Percentiles rank a stretch among this genome's conserved stretches.
These are phyloP conservation scores for Oryza punctata DNA, from an alignment of 176 grass and related monocot species.

Conservation along the genomic window DNA sequence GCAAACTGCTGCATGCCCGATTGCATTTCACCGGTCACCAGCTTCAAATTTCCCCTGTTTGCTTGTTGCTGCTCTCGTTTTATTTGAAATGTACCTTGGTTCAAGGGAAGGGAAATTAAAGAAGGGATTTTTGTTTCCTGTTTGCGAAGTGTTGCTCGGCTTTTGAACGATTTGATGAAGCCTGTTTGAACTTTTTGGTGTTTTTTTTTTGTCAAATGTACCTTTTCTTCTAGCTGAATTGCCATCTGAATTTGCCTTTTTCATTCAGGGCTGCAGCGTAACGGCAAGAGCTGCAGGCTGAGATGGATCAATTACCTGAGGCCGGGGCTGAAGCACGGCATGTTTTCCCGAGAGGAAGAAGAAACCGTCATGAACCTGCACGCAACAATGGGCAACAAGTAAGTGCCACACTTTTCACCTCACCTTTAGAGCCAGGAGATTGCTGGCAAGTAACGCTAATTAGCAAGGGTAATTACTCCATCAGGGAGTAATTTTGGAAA, in stretches of 20 bases:
- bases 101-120: not conserved
- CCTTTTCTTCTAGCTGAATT: conserved; percentile 30
- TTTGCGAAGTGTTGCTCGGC: not conserved
- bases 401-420: conserved; percentile 39
- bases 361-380: conserved; percentile 69
- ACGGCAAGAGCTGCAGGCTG: conserved; percentile 98
- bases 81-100: conserved; percentile 37
- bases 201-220: conserved; percentile 29
- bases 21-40: conserved; percentile 1
- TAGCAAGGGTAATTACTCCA: not conserved
- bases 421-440: conserved; percentile 15
- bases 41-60: not conserved
- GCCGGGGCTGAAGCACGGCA: conserved; percentile 87
- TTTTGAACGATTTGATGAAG: not conserved
- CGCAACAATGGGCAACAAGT: conserved; percentile 83
- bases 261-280: conserved; percentile 69
- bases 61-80: not conserved
- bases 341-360: conserved; percentile 73
- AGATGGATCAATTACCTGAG: conserved; percentile 98
- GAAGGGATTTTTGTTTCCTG: not conserved
- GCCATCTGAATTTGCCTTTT: not conserved
- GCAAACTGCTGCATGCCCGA: not conserved
- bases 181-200: not conserved
- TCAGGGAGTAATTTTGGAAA: not conserved
- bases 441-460: conserved; percentile 17